Evolutionary conservation across 495 filamentous ascomycete genomes (phyloP), one percentile per base, ranked within the genome.

Genomic region (Hypoxylon rickii): DNA sequence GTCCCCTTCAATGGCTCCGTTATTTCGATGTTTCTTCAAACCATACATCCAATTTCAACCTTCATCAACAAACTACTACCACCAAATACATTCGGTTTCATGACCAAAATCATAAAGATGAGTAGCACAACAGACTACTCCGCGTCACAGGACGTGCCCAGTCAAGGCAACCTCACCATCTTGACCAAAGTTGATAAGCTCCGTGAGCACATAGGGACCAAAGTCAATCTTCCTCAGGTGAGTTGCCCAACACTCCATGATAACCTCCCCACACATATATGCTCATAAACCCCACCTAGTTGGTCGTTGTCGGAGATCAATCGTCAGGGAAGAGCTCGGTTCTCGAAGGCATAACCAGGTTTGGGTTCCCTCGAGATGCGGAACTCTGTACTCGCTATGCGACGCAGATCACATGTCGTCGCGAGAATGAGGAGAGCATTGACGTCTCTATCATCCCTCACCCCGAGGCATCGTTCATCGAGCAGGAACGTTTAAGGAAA

Each of bases 361-460:
- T 84, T 41, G 70, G 76, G 2, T 81, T 84, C 46, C 79, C 82
- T 13, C 69, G 73, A 26, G 73, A 69, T 21, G 69, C 68, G 6
- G 75, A 76, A 13, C 73, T 84, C 15, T 83, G 79, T 60, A 87
- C 84, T 0, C 71, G 83, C 0, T 82, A 79, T 51, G 80, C 79
- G 2, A 86, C 82, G 0, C 76, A 86, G 60, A 86, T 29, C 10
- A 29, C 24, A 29, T 29, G 24, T 29, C 24, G 77, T 21, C 77
- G 79, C 6, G 67, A 71, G 32, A 18, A 24, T 0, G 54, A 65
- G 7, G 49, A 64, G 16, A 60, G 61, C 18, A 67, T 76, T 17
- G 37, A 66, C 10, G 70, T 82, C 20, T 69, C 70, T 0, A 82
- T 83, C 21, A 81, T 77, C 34, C 72, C 79, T 1, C 58, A 69